Conservation (phyloP, 1,284 basidiomycete species). For the Cutaneotrichosporon sp. region DNA sequence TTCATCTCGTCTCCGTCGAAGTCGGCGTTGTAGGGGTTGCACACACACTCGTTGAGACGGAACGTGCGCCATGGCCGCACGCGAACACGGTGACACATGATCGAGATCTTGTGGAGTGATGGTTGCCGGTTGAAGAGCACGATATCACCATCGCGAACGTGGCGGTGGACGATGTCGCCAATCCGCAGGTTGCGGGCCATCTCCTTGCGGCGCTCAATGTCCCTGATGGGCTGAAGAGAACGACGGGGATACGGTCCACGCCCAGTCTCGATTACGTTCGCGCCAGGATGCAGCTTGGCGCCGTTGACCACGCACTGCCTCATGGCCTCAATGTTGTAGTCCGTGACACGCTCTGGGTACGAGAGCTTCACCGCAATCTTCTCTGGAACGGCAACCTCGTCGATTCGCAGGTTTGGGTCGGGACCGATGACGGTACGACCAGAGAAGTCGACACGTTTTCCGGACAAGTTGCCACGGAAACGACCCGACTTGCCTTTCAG, state of each 20-base stretch:
- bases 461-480: conserved; percentile 96
- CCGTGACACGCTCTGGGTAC: conserved; percentile 92
- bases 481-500: conserved; percentile 99
- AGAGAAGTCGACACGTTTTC: conserved; percentile 99
- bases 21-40: conserved; percentile 98
- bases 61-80: conserved; percentile 97
- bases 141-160: conserved; percentile 94
- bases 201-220: conserved; percentile 38
- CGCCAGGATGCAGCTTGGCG: conserved; percentile 88
- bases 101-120: conserved; percentile 95
- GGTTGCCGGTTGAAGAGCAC: conserved; percentile 99
- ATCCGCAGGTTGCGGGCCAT: conserved; percentile 47
- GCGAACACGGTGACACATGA: conserved; percentile 93
- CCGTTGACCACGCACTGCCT: conserved; percentile 83
- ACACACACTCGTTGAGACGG: conserved; percentile 97
- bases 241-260: conserved; percentile 26
- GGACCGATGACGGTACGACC: conserved; percentile 98
- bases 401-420: conserved; percentile 95
- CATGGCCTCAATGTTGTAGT: conserved; percentile 82
- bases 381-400: conserved; percentile 96
- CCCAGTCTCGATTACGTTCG: conserved; percentile 79
- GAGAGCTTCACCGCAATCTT: conserved; percentile 94
- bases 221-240: conserved; percentile 36
- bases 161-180: conserved; percentile 56
- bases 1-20: conserved; percentile 99